Base-by-base conservation (phyloP, 2,329 filamentous ascomycete genomes). In the Aspergillus sclerotialis region DNA sequence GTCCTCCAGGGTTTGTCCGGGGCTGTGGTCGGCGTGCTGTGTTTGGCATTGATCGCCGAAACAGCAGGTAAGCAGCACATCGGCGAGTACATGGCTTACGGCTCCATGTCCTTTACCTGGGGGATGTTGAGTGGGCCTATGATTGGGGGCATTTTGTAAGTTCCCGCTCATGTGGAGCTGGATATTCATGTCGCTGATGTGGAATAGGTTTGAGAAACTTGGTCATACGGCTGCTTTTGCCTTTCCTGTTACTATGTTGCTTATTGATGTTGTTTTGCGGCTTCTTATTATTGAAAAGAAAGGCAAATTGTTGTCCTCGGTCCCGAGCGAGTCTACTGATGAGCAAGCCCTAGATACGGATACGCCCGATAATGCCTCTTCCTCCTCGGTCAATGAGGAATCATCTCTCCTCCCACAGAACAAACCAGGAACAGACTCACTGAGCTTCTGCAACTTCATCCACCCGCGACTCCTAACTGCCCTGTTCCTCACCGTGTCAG, bases 81-180 rank as follows among this genome's bases (percentile, higher is more conserved):
- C 12, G 29, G 29, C 13, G 19, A 8, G 12, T 30, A 19, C n/a
- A 30, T 30, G 29, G 29, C 29, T 9, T 30, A 12, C 16, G 29
- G 13, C 12, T 30, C 29, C 10, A 15, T 30, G 5, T 14, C 7
- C 29, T 18, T 30, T 8, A 30, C 29, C 16, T 14, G 15, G 12
- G 29, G 29, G 11, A 18, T 30, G 29, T 15, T 30, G n/a, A 17
- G 29, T 18, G 29, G 29, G 15, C 29, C 29, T 18, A 18, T 30
- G 14, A 30, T 30, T 7, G 14, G 29, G 16, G 29, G 29, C 7
- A 18, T 18, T 17, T 18, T 30, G 15, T 30, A 18, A 12, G 13
- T n/a, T n/a, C n/a, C n/a, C n/a, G n/a, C n/a, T 30, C 7, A 30
- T n/a, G 13, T n/a, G 16, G 12, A 30, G n/a, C 8, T 24, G n/a